A percentile compares a stretch with the other conserved stretches of the same genome.
phyloP scores from a whole-genome alignment of 805 yeast species.

The Candida anglica region DNA sequence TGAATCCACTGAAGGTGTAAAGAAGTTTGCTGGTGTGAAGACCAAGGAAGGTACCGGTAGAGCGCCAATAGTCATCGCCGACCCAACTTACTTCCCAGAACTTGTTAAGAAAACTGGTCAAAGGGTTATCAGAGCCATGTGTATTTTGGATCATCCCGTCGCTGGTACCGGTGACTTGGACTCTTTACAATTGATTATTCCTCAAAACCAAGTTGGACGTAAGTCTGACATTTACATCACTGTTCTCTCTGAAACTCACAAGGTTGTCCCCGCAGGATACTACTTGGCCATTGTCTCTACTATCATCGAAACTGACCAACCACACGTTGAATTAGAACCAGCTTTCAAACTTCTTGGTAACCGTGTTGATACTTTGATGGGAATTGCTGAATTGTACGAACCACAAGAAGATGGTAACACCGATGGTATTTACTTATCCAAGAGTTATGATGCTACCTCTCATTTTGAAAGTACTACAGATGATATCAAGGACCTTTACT shows the following conservation, averaged over 20 bases:
- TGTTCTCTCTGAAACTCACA: slow-evolving; percentile 81
- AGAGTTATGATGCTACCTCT: slow-evolving; percentile 89
- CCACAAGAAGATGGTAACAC: slow-evolving; percentile 80
- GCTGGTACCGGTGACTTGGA: slow-evolving; percentile 79
- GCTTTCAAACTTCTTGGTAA: slow-evolving; percentile 89
- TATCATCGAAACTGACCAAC: slow-evolving; percentile 86
- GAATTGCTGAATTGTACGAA: slow-evolving; percentile 85
- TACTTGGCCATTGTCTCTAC: slow-evolving; percentile 93
- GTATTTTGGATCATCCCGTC: slow-evolving; percentile 85
- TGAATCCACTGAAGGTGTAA: slow-evolving; percentile 42
- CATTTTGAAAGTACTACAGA: slow-evolving; percentile 96
- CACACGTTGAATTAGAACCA: slow-evolving; percentile 88
- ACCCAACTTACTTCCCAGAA: slow-evolving; percentile 95
- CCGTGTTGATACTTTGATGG: slow-evolving; percentile 82
- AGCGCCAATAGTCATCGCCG: slow-evolving; percentile 93
- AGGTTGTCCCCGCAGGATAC: slow-evolving; percentile 85
- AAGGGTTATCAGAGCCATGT: slow-evolving; percentile 78
- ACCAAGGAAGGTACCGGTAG: slow-evolving; percentile 89
- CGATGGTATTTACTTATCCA: slow-evolving; percentile 78
- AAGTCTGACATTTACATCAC: slow-evolving; percentile 95
- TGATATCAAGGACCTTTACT: slow-evolving; percentile 91
- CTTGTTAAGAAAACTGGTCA: slow-evolving; percentile 69
- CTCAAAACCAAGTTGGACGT: slow-evolving; percentile 92
- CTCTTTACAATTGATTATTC: slow-evolving; percentile 90
- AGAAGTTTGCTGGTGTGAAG: slow-evolving; percentile 76